These are phyloP conservation scores for Paspalum notatum DNA, from an alignment of 176 grass and related monocot species.

Conservation along the genomic window DNA sequence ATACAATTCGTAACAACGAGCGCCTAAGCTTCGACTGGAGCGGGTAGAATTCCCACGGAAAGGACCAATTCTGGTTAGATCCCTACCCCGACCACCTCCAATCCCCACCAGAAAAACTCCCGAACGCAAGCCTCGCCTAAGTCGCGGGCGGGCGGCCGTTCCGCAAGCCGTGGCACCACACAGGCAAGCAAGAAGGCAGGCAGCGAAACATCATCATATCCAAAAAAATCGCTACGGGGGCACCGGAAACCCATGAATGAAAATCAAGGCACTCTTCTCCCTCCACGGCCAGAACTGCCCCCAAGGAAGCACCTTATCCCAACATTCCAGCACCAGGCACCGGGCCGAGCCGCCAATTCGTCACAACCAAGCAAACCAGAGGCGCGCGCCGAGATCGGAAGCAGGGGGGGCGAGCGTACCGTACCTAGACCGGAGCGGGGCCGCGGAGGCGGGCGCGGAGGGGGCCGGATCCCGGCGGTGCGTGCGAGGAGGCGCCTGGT, in stretches of 20 bases:
- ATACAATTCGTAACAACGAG: background rate
- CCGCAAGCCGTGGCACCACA: background rate
- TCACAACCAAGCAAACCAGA: background rate
- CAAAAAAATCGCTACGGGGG: slow-evolving; percentile 9
- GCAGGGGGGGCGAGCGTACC: background rate
- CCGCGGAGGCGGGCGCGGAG: slow-evolving; percentile 5
- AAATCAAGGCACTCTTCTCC: background rate
- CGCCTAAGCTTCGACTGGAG: background rate
- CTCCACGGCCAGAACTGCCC: background rate
- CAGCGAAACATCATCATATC: background rate
- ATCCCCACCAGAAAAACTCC: background rate
- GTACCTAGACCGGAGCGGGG: slow-evolving; percentile 38
- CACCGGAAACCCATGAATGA: background rate
- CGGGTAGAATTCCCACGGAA: background rate
- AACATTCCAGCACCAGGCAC: background rate
- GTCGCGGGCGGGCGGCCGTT: background rate
- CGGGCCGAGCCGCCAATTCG: background rate
- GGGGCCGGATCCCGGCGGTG: slow-evolving; percentile 28
- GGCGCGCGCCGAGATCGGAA: background rate
- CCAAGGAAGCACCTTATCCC: background rate
- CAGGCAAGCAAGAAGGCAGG: background rate
- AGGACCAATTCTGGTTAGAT: slow-evolving; percentile 22
- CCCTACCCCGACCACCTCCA: background rate
- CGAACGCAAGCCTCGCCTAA: background rate
- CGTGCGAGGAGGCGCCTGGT: slow-evolving; percentile 35